phyloP scores from a whole-genome alignment of 2,329 filamentous ascomycete species.

The Aspergillus awamori region DNA sequence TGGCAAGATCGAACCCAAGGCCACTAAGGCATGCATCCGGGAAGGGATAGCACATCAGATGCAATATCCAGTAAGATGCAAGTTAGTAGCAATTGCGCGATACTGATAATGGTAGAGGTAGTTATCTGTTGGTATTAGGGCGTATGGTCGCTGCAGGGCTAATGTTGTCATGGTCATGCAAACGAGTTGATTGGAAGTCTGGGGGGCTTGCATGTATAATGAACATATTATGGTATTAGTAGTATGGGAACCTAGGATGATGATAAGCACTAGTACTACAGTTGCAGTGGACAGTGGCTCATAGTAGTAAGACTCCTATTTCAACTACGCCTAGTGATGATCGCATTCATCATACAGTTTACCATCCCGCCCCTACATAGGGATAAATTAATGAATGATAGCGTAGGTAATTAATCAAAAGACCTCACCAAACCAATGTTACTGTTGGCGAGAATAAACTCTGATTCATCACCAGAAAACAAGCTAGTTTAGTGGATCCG shows the following conservation, averaged over 20 bases:
- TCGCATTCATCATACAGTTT: not conserved
- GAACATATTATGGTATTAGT: too few relatives aligned
- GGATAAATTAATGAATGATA: slow-evolving; percentile 1
- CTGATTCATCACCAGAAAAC: slow-evolving; percentile 10
- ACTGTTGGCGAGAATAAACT: slow-evolving; percentile 8
- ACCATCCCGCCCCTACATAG: not conserved
- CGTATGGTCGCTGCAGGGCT: not conserved
- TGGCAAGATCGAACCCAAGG: not conserved
- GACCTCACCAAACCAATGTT: slow-evolving; percentile 1
- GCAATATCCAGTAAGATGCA: not conserved
- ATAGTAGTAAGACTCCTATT: too few relatives aligned
- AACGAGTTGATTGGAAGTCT: not conserved
- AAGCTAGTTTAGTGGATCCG: slow-evolving; percentile 28
- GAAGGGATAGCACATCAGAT: slow-evolving; percentile 3
- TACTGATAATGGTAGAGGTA: not conserved
- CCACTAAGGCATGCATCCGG: slow-evolving; percentile 3
- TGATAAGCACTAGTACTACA: not conserved
- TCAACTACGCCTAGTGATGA: too few relatives aligned
- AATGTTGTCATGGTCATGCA: not conserved
- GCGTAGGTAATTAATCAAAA: not conserved
- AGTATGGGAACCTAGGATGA: not conserved
- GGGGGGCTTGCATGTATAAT: not conserved
- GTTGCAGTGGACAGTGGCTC: too few relatives aligned
- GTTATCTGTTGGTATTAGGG: not conserved
- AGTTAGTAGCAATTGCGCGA: too few relatives aligned